Conservation (phyloP, 2,329 filamentous ascomycete genomes). For the Fusarium albidum region DNA sequence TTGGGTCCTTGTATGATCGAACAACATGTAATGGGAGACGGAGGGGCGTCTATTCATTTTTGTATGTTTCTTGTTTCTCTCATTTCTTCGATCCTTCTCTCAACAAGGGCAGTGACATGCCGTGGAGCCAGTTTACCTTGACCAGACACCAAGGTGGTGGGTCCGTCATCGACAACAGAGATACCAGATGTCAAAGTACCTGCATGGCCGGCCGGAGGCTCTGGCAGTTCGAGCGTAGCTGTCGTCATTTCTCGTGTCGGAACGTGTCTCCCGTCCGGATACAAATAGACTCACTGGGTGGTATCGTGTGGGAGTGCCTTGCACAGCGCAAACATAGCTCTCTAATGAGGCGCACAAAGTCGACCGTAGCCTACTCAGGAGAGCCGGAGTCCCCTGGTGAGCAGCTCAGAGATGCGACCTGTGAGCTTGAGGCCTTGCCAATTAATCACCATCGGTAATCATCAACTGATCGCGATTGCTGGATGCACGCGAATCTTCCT, state of each 20-base stretch:
- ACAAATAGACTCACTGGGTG: background rate
- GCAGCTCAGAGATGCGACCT: conserved; percentile 5
- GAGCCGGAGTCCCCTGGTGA: conserved; percentile 5
- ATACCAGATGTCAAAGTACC: conserved; percentile 19
- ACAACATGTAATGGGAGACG: conserved; percentile 6
- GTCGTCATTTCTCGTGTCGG: conserved; percentile 28
- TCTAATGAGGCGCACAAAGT: too few species aligned
- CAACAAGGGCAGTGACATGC: conserved; percentile 34
- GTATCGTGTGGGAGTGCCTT: too few species aligned
- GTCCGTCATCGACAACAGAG: background rate
- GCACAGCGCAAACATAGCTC: too few species aligned
- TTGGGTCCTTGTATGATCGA: background rate
- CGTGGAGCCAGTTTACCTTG: conserved; percentile 32
- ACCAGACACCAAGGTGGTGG: conserved; percentile 16
- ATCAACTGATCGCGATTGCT: conserved; percentile 27
- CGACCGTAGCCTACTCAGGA: conserved; percentile 4
- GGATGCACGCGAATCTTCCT: conserved; percentile 17
- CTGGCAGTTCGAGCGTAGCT: conserved; percentile 8
- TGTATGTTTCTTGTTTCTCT: conserved; percentile 12
- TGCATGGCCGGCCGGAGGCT: conserved; percentile 11
- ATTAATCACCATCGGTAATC: conserved; percentile 20
- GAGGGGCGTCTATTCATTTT: conserved; percentile 3
- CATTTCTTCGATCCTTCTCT: conserved; percentile 19
- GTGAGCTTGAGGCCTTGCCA: conserved; percentile 6
- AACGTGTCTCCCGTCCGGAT: conserved; percentile 12